phyloP scores from a whole-genome alignment of 2,329 filamentous ascomycete species.

The Trichophyton mentagrophytes region DNA sequence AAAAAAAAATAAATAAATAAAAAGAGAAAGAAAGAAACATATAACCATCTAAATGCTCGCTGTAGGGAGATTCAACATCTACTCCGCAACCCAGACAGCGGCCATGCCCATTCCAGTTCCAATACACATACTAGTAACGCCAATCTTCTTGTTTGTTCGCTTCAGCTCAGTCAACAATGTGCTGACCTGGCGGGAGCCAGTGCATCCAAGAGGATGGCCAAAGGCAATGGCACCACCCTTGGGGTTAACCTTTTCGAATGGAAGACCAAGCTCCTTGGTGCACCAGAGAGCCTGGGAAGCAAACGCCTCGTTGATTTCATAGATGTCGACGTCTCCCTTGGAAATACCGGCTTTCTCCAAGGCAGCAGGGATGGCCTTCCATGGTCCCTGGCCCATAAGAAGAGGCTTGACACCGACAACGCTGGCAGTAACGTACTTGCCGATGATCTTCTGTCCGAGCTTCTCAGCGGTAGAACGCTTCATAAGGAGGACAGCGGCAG shows the following conservation, averaged over 20 bases:
- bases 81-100: conserved; percentile 90
- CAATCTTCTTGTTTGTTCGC: conserved; percentile 71
- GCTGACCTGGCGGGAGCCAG: conserved; percentile 83
- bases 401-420: conserved; percentile 82
- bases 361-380: conserved; percentile 88
- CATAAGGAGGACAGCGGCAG: conserved; percentile 91
- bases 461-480: conserved; percentile 79
- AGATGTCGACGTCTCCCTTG: conserved; percentile 89
- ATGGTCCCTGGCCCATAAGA: conserved; percentile 91
- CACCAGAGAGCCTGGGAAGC: conserved; percentile 92
- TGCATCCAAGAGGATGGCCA: conserved; percentile 88
- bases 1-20: neutral
- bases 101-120: conserved; percentile 98
- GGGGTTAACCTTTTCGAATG: conserved; percentile 81
- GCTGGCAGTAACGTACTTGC: conserved; percentile 79
- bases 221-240: conserved; percentile 96
- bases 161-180: conserved; percentile 83
- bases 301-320: conserved; percentile 98
- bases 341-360: conserved; percentile 74
- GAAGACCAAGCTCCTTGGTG: conserved; percentile 72
- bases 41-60: neutral
- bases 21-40: neutral
- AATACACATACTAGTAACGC: conserved; percentile 90
- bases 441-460: conserved; percentile 76
- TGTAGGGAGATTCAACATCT: conserved; percentile 22